phyloP scores from a whole-genome alignment of 2,329 filamentous ascomycete species.

The Aspergillus brunneoviolaceus region DNA sequence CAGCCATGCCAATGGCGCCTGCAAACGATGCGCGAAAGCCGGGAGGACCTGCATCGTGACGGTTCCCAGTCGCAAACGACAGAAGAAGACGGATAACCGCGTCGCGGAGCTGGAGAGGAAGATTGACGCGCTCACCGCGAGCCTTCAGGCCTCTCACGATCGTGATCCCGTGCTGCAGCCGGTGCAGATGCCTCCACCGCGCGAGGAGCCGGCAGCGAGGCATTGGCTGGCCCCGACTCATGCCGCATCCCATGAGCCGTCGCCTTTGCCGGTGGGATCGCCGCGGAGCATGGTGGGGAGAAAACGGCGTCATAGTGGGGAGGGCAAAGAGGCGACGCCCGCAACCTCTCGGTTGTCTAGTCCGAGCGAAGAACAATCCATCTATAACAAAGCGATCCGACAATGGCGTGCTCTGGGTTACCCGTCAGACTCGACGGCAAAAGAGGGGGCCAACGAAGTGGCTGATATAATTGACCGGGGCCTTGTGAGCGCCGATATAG shows the following conservation, averaged over 20 bases:
- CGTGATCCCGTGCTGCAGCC: conserved; percentile 21
- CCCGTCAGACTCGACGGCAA: conserved; percentile 15
- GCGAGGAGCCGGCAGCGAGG: conserved; percentile 41
- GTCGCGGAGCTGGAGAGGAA: conserved; percentile 91
- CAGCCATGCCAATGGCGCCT: conserved; percentile 61
- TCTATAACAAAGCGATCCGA: conserved; percentile 15
- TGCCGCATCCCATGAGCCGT: conserved; percentile 3
- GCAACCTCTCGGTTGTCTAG: conserved; percentile 13
- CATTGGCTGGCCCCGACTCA: conserved; percentile 28
- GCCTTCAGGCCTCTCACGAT: conserved; percentile 59
- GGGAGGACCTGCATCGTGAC: conserved; percentile 76
- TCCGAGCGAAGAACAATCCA: conserved; percentile 22
- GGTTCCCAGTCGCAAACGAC: conserved; percentile 71
- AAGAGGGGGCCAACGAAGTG: conserved; percentile 29
- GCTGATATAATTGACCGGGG: conserved; percentile 51
- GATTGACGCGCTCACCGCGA: conserved; percentile 83
- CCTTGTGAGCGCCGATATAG: conserved; percentile 53
- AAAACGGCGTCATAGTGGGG: conserved; percentile 34
- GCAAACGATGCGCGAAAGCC: conserved; percentile 76
- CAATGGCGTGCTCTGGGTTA: conserved; percentile 25
- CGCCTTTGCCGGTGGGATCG: conserved; percentile 3
- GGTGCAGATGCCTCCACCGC: conserved; percentile 26
- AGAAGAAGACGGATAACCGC: conserved; percentile 87
- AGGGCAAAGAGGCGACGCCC: conserved; percentile 23
- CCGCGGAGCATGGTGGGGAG: conserved; percentile 20